These are phyloP conservation scores for Colletotrichum eleusines DNA, from an alignment of 2,329 filamentous ascomycete genomes.

Conservation along the genomic window DNA sequence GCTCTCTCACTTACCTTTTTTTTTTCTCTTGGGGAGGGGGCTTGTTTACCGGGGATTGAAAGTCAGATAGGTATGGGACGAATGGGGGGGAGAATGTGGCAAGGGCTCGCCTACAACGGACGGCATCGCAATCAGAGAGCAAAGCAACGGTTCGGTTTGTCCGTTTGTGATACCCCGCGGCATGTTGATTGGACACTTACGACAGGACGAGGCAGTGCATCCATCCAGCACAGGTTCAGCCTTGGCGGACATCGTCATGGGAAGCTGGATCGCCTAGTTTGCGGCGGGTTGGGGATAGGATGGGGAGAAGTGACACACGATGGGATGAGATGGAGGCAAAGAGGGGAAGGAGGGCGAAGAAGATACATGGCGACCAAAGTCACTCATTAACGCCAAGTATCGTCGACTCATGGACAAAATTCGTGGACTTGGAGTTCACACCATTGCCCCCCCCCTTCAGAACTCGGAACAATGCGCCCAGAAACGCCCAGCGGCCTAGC, in stretches of 20 bases:
- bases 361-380: constrained; percentile 36
- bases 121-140: constrained; percentile 7
- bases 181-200: constrained; percentile 16
- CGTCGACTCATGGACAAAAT: constrained; percentile 15
- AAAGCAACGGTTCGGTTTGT: constrained; percentile 5
- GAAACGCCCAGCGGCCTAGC: constrained; percentile 30
- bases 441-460: no score
- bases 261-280: background rate
- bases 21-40: constrained; percentile 4
- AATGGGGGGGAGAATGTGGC: constrained; percentile 9
- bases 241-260: constrained; percentile 34
- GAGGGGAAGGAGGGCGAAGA: background rate
- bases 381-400: constrained; percentile 40
- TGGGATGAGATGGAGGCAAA: background rate
- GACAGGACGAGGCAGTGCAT: background rate
- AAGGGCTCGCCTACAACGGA: constrained; percentile 19
- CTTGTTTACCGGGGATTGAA: constrained; percentile 5
- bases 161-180: background rate
- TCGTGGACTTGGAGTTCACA: constrained; percentile 1
- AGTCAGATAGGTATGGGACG: constrained; percentile 16
- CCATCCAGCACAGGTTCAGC: constrained; percentile 28
- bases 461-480: background rate
- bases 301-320: no score
- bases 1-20: no score
- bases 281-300: no score